A percentile compares a stretch with the other conserved stretches of the same genome.
These are phyloP conservation scores for Phyllosticta paracitricarpa DNA, from an alignment of 2,329 filamentous ascomycete species.

Conservation along the genomic window DNA sequence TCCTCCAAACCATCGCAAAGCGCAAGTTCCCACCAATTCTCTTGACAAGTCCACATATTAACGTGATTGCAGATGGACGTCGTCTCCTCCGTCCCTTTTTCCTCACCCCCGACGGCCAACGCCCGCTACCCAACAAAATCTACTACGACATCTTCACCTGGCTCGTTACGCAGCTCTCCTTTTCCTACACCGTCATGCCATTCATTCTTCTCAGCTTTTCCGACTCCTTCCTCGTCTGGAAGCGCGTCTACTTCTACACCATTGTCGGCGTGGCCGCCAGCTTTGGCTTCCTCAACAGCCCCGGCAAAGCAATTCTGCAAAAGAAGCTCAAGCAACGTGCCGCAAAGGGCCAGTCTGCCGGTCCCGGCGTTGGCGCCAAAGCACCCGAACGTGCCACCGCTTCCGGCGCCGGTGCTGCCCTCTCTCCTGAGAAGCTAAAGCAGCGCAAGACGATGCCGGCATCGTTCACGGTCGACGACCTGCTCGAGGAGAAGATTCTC, in stretches of 20 bases:
- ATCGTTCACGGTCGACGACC: slow-evolving; percentile 1
- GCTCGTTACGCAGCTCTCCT: slow-evolving; percentile 67
- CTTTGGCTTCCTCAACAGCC: slow-evolving; percentile 70
- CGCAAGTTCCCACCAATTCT: slow-evolving; percentile 48
- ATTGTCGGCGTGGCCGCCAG: slow-evolving; percentile 55
- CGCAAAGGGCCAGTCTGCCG: slow-evolving; percentile 12
- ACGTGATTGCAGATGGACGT: slow-evolving; percentile 58
- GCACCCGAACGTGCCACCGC: slow-evolving; percentile 15
- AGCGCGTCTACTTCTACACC: slow-evolving; percentile 80
- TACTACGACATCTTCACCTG: slow-evolving; percentile 78
- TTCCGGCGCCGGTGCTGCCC: slow-evolving; percentile 37
- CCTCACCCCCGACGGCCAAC: slow-evolving; percentile 61
- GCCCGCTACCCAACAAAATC: slow-evolving; percentile 52
- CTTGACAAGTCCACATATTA: slow-evolving; percentile 3
- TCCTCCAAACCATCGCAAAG: slow-evolving; percentile 89
- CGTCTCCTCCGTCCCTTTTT: slow-evolving; percentile 89
- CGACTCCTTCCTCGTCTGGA: slow-evolving; percentile 66
- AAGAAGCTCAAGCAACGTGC: slow-evolving; percentile 29
- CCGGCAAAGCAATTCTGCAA: slow-evolving; percentile 49
- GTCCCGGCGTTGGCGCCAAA: slow-evolving; percentile 10
- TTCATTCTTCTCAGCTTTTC: slow-evolving; percentile 73
- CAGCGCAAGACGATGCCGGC: neutral
- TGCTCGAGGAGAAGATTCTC: slow-evolving; percentile 9
- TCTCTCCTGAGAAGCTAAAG: neutral
- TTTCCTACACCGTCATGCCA: slow-evolving; percentile 73